These are phyloP conservation scores for Conidiobolus incongruus DNA, from an alignment of 371 early-diverging fungal genomes.

Conservation along the genomic window DNA sequence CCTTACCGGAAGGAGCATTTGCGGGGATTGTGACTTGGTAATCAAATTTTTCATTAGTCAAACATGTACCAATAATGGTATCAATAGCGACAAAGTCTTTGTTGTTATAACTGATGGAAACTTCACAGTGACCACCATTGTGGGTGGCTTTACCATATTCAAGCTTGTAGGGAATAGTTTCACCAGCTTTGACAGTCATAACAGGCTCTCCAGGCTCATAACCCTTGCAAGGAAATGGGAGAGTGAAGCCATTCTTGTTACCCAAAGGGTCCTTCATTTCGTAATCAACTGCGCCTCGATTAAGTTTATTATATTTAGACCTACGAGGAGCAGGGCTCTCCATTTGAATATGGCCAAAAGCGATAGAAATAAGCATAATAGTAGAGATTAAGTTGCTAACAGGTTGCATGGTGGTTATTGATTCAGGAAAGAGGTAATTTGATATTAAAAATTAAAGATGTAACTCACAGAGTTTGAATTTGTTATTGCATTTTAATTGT, in stretches of 20 bases:
- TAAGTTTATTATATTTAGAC: not conserved
- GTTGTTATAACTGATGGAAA: not conserved
- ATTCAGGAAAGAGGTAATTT: no score
- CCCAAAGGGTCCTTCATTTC: not conserved
- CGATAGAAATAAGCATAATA: no score
- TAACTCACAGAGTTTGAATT: no score
- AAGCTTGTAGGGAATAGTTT: constrained; percentile 8
- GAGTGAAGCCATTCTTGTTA: not conserved
- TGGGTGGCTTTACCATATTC: not conserved
- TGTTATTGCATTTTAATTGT: no score
- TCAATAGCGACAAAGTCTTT: constrained; percentile 3
- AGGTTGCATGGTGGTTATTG: no score
- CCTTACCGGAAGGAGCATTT: constrained; percentile 11
- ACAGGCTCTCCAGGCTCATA: not conserved
- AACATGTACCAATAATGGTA: constrained; percentile 1
- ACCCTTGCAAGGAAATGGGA: not conserved
- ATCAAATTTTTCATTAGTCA: not conserved
- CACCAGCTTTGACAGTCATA: constrained; percentile 8
- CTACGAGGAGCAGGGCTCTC: not conserved
- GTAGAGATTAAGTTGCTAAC: no score
- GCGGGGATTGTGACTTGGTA: constrained; percentile 15
- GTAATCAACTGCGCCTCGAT: not conserved
- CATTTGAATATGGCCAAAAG: constrained; percentile 3
- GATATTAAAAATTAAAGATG: no score
- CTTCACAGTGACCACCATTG: constrained; percentile 6